Conservation (phyloP, 163 green algal species). For the Scenedesmus sp. region DNA sequence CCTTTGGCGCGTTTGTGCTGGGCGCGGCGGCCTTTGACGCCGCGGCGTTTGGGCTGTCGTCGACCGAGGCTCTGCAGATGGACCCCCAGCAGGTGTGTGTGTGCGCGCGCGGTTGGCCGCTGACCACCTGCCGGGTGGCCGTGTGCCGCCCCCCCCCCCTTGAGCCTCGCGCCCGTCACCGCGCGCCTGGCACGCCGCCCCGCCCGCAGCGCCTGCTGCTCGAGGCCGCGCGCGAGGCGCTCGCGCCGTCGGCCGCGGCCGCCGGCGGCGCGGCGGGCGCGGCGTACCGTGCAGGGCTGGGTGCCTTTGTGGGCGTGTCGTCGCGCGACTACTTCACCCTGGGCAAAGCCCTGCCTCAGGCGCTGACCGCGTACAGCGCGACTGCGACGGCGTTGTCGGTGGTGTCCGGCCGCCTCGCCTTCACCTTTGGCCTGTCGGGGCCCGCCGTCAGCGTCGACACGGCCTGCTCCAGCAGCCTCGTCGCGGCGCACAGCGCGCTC, state of each 20-base stretch:
- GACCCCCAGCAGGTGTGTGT: conserved; percentile 83
- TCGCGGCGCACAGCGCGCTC: conserved; percentile 63
- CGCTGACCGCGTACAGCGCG: conserved; percentile 54
- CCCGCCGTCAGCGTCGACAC: conserved; percentile 88
- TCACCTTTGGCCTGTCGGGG: conserved; percentile 63
- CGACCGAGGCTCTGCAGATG: conserved; percentile 71
- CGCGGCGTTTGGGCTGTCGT: conserved; percentile 64
- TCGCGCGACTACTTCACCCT: conserved; percentile 71
- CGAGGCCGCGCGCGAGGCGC: conserved; percentile 52
- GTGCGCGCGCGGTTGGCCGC: too few relatives aligned
- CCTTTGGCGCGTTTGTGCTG: conserved; percentile 74
- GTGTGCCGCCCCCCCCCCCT: too few relatives aligned
- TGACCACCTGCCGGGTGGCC: too few relatives aligned
- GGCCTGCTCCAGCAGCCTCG: conserved; percentile 84
- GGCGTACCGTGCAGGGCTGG: conserved; percentile 50
- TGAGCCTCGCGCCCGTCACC: too few relatives aligned
- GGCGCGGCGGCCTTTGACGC: conserved; percentile 74
- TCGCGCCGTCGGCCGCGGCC: conserved; percentile 3
- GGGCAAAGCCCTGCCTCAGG: conserved; percentile 39
- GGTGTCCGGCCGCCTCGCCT: conserved; percentile 59
- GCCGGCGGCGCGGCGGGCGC: conserved; percentile 57
- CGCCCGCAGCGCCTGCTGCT: conserved; percentile 86
- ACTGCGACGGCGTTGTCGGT: conserved; percentile 68
- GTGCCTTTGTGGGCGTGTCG: conserved; percentile 76
- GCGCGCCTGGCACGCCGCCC: too few relatives aligned